Evolutionary conservation across 2,329 filamentous ascomycete species (phyloP).

Genomic region (Aspergillus felis): DNA sequence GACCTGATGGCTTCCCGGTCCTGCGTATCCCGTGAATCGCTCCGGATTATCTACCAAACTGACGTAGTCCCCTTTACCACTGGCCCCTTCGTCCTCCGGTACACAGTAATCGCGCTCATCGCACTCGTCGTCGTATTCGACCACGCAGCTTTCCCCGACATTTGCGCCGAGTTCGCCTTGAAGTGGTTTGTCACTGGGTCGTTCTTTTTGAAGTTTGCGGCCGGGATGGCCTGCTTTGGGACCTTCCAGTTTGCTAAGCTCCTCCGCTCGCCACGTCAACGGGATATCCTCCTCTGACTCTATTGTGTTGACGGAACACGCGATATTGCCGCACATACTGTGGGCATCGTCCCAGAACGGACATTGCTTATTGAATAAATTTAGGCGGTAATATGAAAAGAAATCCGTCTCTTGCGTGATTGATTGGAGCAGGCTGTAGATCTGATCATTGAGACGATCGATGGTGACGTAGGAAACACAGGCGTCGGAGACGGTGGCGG

Average conservation of each 20-base stretch:
- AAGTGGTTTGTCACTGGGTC: conserved; percentile 66
- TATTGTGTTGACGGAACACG: conserved; percentile 89
- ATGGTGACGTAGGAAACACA: conserved; percentile 92
- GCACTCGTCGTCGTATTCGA: conserved; percentile 96
- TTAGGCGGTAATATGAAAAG: conserved; percentile 95
- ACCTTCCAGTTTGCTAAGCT: conserved; percentile 87
- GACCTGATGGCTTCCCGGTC: conserved; percentile 78
- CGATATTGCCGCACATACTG: conserved; percentile 94
- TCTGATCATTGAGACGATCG: conserved; percentile 72
- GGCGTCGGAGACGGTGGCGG: conserved; percentile 85
- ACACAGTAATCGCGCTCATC: conserved; percentile 97
- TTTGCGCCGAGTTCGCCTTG: conserved; percentile 77
- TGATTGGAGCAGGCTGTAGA: conserved; percentile 73
- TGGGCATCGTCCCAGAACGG: conserved; percentile 94
- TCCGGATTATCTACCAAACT: conserved; percentile 91
- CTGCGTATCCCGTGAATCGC: conserved; percentile 89
- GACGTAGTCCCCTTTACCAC: conserved; percentile 91
- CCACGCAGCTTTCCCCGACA: conserved; percentile 92
- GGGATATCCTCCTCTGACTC: conserved; percentile 96
- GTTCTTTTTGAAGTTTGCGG: conserved; percentile 66
- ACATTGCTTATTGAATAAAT: conserved; percentile 89
- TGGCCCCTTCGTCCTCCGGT: conserved; percentile 84
- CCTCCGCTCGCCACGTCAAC: conserved; percentile 82
- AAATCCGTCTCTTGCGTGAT: conserved; percentile 89
- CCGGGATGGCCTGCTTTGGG: conserved; percentile 87